phyloP scores from a whole-genome alignment of 1,284 basidiomycete genomes.

The Cryptococcus sp. region DNA sequence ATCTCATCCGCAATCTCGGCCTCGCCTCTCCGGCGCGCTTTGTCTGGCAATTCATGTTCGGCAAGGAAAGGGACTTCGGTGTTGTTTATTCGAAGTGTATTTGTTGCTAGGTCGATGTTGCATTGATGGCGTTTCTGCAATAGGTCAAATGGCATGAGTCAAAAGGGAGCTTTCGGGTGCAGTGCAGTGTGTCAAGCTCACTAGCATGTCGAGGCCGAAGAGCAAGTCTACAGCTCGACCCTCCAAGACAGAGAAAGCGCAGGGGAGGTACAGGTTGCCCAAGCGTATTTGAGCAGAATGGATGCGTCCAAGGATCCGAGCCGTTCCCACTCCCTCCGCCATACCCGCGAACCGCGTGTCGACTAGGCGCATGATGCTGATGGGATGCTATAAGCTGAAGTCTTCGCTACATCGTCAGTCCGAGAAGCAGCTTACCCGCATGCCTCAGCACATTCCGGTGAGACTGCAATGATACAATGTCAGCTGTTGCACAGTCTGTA shows the following conservation, averaged over 20 bases:
- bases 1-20: slow-evolving; percentile 36
- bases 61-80: slow-evolving; percentile 83
- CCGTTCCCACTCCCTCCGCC: slow-evolving; percentile 93
- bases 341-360: slow-evolving; percentile 87
- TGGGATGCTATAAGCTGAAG: not conserved
- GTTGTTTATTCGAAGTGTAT: slow-evolving; percentile 83
- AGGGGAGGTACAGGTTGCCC: slow-evolving; percentile 78
- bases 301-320: slow-evolving; percentile 89
- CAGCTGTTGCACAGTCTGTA: not conserved
- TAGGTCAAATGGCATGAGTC: not conserved
- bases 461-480: slow-evolving; percentile 63
- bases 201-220: slow-evolving; percentile 94
- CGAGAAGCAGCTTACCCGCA: slow-evolving; percentile 66
- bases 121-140: slow-evolving; percentile 86
- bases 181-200: slow-evolving; percentile 12
- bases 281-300: slow-evolving; percentile 92
- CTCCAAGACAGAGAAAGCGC: slow-evolving; percentile 95
- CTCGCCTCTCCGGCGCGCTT: slow-evolving; percentile 59
- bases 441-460: slow-evolving; percentile 87
- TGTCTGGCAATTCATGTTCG: slow-evolving; percentile 92
- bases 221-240: slow-evolving; percentile 89
- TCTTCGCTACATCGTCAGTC: not conserved
- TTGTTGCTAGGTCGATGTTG: slow-evolving; percentile 86
- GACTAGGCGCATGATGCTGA: slow-evolving; percentile 85
- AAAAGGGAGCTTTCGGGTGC: not conserved